Conservation (phyloP, 805 yeast species). For the Starmerella bombicola region DNA sequence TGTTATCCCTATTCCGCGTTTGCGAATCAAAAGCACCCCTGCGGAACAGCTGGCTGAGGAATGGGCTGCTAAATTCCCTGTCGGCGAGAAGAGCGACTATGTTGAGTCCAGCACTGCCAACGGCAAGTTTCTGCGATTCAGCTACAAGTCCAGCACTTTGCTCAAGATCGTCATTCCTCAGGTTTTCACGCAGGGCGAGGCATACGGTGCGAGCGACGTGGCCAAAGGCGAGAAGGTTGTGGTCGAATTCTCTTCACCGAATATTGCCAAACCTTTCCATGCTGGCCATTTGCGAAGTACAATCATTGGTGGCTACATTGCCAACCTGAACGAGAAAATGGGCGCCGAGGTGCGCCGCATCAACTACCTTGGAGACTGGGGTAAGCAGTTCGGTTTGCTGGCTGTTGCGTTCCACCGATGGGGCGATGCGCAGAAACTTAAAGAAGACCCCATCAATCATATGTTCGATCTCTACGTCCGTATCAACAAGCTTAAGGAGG, state of each 20-base stretch:
- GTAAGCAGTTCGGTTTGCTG: conserved; percentile 91
- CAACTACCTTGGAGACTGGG: conserved; percentile 99
- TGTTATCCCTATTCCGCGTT: conserved; percentile 81
- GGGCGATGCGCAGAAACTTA: conserved; percentile 64
- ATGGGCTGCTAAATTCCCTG: conserved; percentile 66
- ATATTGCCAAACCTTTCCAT: conserved; percentile 98
- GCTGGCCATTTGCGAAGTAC: conserved; percentile 98
- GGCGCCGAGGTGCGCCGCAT: conserved; percentile 90
- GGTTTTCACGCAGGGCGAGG: conserved; percentile 42
- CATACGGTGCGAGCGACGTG: conserved; percentile 63
- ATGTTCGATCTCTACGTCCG: conserved; percentile 87
- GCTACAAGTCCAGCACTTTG: conserved; percentile 55
- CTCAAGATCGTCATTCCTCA: conserved; percentile 59
- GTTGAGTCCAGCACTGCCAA: conserved; percentile 62
- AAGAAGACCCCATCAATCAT: conserved; percentile 79
- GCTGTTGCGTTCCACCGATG: conserved; percentile 85
- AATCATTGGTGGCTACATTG: conserved; percentile 88
- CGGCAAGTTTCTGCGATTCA: conserved; percentile 88
- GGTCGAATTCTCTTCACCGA: conserved; percentile 93
- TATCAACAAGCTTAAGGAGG: conserved; percentile 62
- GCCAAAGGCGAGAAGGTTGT: conserved; percentile 61
- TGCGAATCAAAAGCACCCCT: conserved; percentile 68
- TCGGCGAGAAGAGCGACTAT: conserved; percentile 41
- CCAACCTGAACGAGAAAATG: conserved; percentile 76
- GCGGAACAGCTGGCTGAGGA: conserved; percentile 62